Evolutionary conservation across 2,329 filamentous ascomycete species (phyloP), one percentile per base, ranked within the genome.

Genomic region (Parascedosporium putredinis): DNA sequence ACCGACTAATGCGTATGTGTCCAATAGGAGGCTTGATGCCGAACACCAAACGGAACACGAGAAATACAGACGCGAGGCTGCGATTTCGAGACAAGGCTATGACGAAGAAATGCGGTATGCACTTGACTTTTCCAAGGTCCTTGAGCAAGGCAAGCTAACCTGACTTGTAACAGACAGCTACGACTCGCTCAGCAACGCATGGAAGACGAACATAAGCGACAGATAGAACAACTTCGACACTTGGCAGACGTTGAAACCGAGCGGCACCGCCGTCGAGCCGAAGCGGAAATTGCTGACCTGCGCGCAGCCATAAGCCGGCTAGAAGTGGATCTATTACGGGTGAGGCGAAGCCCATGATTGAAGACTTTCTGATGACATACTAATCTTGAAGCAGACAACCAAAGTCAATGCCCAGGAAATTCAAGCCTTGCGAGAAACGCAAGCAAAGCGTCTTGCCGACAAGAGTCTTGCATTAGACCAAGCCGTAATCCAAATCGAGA

Each of bases 281-380:
- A 85, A 40, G 78, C 76, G 1, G 81, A 86, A 57, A 70, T 76
- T 47, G 74, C 78, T n/a, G 80, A 83, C 54, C 63, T 86, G 10
- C 75, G 76, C 57, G 74, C 73, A 22, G 81, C 72, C 2, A 73
- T 84, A 24, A 77, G 74, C 50, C 72, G 74, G 42, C 65, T 88
- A 14, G 77, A 86, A 60, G 75, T 78, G 29, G 77, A 81, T 55
- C 55, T 83, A 10, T 72, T 79, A 63, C 83, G 81, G 70, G 78
- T 76, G 60, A 50, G 60, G 54, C 20, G n/a, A 20, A 33, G 16
- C 23, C 23, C 22, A 47, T 7, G 10, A 24, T 18, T 22, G 6
- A 22, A 33, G 20, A 18, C n/a, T 22, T 49, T 10, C 10, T 16
- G 29, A 14, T 42, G 34, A 53, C 27, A 23, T 31, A 12, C n/a